Base-by-base conservation (phyloP, 2,329 filamentous ascomycete species). In the Nigrograna mackinnonii region DNA sequence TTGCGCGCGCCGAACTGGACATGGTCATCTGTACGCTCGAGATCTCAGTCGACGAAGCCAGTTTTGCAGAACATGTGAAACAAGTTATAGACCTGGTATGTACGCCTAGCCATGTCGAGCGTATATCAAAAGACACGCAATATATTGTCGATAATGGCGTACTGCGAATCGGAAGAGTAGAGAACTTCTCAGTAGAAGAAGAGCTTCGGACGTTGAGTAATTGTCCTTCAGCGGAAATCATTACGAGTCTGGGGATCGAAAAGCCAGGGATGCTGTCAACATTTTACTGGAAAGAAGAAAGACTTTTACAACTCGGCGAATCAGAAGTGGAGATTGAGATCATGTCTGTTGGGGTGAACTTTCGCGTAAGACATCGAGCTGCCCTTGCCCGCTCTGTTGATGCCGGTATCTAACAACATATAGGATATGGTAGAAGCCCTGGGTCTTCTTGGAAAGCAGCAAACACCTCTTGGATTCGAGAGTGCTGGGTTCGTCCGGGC, bases 361-460 rank as follows among this genome's bases (percentile, higher is more conserved):
- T 71, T 50, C 64, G 44, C 30, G 24, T n/a, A 28, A 28, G 24
- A 9, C n/a, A 9, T 35, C 18, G n/a, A n/a, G n/a, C n/a, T n/a
- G 14, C 17, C 7, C 33, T 22, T 21, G 14, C 18, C 13, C 12
- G 13, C 6, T 21, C 13, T 21, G 22, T 11, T 22, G 28, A 6
- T 24, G 9, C n/a, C 24, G 24, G 9, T 28, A 28, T 9, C 24
- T 28, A 28, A n/a, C n/a, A n/a, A 44, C 14, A 9, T 28, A n/a
- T 9, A 28, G 24, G 49, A 52, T 35, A 41, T 52, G n/a, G 12
- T 47, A 4, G 37, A 44, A 11, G 31, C 22, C 6, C 44, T 44
- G 44, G 69, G 67, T 4, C 45, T 56, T 20, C 35, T 62, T 3
- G 60, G 67, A 35, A 47, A 69, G 3, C 28, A 16, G 3, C 6